Conservation (phyloP, 495 filamentous ascomycete species). For the Hypoxylon lienhwacheense region DNA sequence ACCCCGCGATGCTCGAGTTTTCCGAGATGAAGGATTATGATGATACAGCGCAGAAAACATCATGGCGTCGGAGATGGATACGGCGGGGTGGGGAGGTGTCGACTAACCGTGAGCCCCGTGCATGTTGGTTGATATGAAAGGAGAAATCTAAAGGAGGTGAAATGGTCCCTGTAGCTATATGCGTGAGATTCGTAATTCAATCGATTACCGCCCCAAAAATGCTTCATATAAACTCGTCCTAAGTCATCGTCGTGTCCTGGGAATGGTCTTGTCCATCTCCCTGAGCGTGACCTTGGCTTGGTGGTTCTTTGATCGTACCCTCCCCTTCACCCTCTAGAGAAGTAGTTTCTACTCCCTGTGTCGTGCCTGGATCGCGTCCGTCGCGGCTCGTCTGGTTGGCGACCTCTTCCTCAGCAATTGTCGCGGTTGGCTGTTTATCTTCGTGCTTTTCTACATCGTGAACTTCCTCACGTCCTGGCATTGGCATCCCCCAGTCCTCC, state of each 20-base stretch:
- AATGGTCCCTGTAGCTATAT: not conserved
- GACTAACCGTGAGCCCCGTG: not conserved
- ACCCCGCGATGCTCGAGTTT: too few species aligned
- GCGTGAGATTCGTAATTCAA: too few species aligned
- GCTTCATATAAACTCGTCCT: too few species aligned
- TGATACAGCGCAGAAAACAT: not conserved
- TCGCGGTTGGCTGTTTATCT: not conserved
- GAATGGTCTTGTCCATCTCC: not conserved
- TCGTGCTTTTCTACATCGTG: not conserved
- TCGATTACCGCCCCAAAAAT: too few species aligned
- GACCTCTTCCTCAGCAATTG: not conserved
- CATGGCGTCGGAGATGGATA: not conserved
- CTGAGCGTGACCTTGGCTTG: not conserved
- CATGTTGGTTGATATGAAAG: not conserved
- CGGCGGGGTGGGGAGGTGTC: not conserved
- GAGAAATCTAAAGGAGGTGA: not conserved
- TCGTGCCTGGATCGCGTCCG: not conserved
- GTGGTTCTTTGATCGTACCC: not conserved
- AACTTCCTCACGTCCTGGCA: constrained; percentile 22
- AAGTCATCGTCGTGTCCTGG: not conserved
- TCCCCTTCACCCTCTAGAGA: not conserved
- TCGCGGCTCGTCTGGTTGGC: not conserved
- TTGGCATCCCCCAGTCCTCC: constrained; percentile 70
- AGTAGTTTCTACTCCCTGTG: not conserved
- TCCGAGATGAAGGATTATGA: not conserved